Base-by-base conservation (phyloP, 208 protist species). In the Wallacemonas sp. region DNA sequence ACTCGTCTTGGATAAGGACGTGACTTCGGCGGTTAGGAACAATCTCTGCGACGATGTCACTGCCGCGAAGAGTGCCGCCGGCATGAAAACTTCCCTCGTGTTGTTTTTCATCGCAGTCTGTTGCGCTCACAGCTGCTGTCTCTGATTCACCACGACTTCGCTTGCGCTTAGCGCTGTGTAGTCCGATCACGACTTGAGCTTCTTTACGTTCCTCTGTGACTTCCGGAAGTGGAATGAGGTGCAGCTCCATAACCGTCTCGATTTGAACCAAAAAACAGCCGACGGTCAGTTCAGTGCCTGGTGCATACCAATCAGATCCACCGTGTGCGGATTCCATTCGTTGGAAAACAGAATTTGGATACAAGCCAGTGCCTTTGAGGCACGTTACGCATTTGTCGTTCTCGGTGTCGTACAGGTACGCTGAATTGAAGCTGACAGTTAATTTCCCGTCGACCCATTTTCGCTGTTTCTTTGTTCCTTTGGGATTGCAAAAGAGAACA, bases 181-280 rank as follows among this genome's bases (percentile, higher is more conserved):
- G 6, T 14, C 14, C 14, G 9, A 41, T 14, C 36, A 14, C 36
- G 14, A 14, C 14, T 17, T 41, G 9, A 41, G 14, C 36, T 41
- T 6, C 36, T 41, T 14, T 14, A 41, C 6, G 36, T 41, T 6
- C 36, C 9, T 41, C 36, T 31, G 22, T 30, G 6, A 6, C 6
- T 17, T 54, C 46, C 12, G 15, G 8, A 24, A 49, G 56, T 15
- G 89, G 84, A 27, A 93, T 66, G 14, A 92, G 54, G 65, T 95
- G 89, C 11, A 95, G 77, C 38, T 78, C 70, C 65, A 87, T 79
- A 5, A 77, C 73, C 54, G 89, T 76, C 54, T 80, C 71, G 31
- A 95, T 77, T 45, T 86, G 72, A 17, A 91, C 74, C 19, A 58
- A 34, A 59, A 79, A 95, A 28, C 42, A 58, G 21, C 63, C 68